Percentiles rank a stretch among this genome's conserved stretches.
phyloP scores from a whole-genome alignment of 768 basidiomycete genomes.

The Auricularia cornea region DNA sequence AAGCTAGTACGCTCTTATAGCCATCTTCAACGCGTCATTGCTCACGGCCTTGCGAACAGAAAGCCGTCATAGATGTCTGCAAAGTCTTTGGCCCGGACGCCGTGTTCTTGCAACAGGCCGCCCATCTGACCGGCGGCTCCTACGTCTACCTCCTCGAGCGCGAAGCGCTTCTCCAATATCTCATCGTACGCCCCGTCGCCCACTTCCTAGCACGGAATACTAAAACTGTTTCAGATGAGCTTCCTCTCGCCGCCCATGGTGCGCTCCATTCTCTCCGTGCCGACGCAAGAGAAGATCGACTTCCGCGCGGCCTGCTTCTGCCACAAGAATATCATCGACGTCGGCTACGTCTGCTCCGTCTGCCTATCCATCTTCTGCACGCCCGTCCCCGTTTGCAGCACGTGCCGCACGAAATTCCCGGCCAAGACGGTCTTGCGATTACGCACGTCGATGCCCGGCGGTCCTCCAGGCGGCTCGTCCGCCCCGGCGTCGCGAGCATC shows the following conservation, averaged over 20 bases:
- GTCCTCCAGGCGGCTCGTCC: too few relatives aligned
- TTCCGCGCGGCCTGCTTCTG: conserved; percentile 98
- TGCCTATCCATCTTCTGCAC: conserved; percentile 95
- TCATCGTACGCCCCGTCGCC: conserved; percentile 51
- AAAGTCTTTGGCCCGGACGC: conserved; percentile 84
- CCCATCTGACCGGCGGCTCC: conserved; percentile 89
- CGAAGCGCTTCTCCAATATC: conserved; percentile 85
- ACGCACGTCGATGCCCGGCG: background rate
- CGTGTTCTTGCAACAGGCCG: conserved; percentile 95
- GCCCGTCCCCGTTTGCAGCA: conserved; percentile 87
- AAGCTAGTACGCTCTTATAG: conserved; percentile 41
- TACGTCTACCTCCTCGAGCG: conserved; percentile 79
- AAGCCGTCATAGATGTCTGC: conserved; percentile 94
- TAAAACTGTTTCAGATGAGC: conserved; percentile 56
- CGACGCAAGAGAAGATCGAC: conserved; percentile 91
- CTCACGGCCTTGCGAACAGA: conserved; percentile 38
- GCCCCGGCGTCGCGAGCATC: too few relatives aligned
- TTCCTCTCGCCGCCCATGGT: conserved; percentile 66
- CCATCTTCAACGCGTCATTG: background rate
- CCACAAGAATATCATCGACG: conserved; percentile 92
- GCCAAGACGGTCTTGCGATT: conserved; percentile 83
- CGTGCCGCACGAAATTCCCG: conserved; percentile 93
- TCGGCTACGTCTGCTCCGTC: conserved; percentile 98
- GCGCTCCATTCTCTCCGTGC: conserved; percentile 69
- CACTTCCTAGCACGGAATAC: conserved; percentile 1